Base-by-base conservation (phyloP, 257 asterid species). In the Petunia axillaris region DNA sequence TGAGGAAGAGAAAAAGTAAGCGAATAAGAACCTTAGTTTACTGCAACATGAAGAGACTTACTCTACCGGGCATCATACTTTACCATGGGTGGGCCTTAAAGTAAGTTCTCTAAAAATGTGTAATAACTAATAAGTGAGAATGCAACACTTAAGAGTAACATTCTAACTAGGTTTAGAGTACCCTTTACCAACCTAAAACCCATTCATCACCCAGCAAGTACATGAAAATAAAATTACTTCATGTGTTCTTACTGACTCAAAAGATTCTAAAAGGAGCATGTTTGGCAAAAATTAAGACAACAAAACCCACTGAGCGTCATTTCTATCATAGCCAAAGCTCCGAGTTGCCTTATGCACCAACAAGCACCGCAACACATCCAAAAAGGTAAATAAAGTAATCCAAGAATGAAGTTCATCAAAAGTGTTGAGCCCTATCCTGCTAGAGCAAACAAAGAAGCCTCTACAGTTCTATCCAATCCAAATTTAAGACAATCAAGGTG, bases 201-300 rank as follows among this genome's bases (percentile, higher is more conserved):
- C 44, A 63, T 38, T 63, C 36, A 14, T n/a, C 8, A 63, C 68
- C 43, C 37, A 35, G 68, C 68, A 36, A 10, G 68, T 63, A 62
- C 15, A 62, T 36, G 37, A 62, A 6, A 2, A 63, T n/a, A 10
- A 7, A 63, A 63, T 37, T 63, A 43, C 68, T 36, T 63, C 68
- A 63, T 37, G 68, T 63, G 68, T 36, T 62, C 67, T 36, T 63
- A 63, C 35, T 63, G 68, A 63, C 44, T 36, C 37, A 14, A 63
- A 10, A 63, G 44, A 36, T 63, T 63, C 44, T 63, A 36, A 63
- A 63, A 36, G 15, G 6, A 36, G 15, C 41, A 62, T n/a, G n/a
- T 63, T 63, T 36, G 44, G 37, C 43, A 36, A 41, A 59, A 4
- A n/a, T 63, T 43, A 36, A 5, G n/a, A 4, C n/a, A 63, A n/a